A percentile compares a stretch with the other conserved stretches of the same genome.
Conservation (phyloP, 2,329 filamentous ascomycete genomes). For the Trichoderma harzianum region DNA sequence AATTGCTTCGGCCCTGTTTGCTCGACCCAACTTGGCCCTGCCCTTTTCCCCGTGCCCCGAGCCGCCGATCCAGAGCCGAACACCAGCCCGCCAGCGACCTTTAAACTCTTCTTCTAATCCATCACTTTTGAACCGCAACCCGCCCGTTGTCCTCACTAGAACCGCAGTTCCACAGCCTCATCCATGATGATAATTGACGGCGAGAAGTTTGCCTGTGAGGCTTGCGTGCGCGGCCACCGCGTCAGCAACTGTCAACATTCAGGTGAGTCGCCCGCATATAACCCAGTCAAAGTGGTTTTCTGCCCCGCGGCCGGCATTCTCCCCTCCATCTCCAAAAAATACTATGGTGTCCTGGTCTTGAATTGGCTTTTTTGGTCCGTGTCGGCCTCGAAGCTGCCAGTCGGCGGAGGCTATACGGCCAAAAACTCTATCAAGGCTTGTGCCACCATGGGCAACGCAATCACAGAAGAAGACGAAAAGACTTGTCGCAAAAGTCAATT, state of each 20-base stretch:
- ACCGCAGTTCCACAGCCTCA: neutral
- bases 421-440: neutral
- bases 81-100: conserved; percentile 6
- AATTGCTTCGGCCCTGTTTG: conserved; percentile 14
- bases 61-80: conserved; percentile 19
- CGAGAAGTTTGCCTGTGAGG: conserved; percentile 97
- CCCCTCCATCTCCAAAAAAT: conserved; percentile 11
- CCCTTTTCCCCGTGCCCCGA: conserved; percentile 15
- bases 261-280: conserved; percentile 58
- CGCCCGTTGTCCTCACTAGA: neutral
- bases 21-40: conserved; percentile 2
- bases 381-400: neutral
- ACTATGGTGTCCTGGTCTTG: conserved; percentile 7
- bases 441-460: neutral
- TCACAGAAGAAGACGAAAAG: neutral
- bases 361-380: neutral
- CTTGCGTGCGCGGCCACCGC: conserved; percentile 95
- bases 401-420: neutral
- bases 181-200: conserved; percentile 76
- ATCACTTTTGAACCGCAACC: conserved; percentile 11
- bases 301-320: conserved; percentile 5
- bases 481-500: neutral
- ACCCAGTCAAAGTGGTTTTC: neutral
- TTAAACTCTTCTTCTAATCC: conserved; percentile 14
- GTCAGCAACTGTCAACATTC: conserved; percentile 97